These are phyloP conservation scores for Solanum acaule DNA, from an alignment of 257 asterid species.

Conservation along the genomic window DNA sequence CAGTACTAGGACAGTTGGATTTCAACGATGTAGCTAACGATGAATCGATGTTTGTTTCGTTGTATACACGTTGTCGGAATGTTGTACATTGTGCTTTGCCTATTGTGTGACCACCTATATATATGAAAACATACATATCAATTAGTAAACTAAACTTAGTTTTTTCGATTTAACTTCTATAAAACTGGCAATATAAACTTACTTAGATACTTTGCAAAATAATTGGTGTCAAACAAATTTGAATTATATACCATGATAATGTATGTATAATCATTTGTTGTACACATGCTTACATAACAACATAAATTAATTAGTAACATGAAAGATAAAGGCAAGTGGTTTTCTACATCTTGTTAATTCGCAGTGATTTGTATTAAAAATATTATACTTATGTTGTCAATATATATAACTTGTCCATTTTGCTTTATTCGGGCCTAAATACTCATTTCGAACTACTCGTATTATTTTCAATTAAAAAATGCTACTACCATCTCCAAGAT, in stretches of 20 bases:
- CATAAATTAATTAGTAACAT: neutral
- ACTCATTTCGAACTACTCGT: neutral
- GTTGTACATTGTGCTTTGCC: conserved; percentile 52
- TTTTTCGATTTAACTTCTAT: neutral
- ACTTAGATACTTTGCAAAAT: no score
- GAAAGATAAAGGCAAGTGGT: neutral
- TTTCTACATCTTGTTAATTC: neutral
- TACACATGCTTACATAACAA: neutral
- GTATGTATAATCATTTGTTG: no score
- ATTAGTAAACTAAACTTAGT: no score
- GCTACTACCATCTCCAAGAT: neutral
- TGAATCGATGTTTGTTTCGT: conserved; percentile 37
- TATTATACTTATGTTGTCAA: neutral
- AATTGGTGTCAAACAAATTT: no score
- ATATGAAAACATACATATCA: neutral
- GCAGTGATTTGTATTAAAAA: neutral
- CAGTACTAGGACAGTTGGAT: conserved; percentile 36
- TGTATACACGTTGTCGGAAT: conserved; percentile 46
- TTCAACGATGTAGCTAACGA: conserved; percentile 47
- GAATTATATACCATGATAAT: neutral
- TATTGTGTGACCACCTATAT: conserved; percentile 49
- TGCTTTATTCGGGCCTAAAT: neutral
- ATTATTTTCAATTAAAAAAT: neutral
- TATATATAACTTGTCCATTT: neutral
- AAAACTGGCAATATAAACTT: neutral